Evolutionary conservation across 306 rosid genomes (phyloP).

Genomic region (Rosa persica): DNA sequence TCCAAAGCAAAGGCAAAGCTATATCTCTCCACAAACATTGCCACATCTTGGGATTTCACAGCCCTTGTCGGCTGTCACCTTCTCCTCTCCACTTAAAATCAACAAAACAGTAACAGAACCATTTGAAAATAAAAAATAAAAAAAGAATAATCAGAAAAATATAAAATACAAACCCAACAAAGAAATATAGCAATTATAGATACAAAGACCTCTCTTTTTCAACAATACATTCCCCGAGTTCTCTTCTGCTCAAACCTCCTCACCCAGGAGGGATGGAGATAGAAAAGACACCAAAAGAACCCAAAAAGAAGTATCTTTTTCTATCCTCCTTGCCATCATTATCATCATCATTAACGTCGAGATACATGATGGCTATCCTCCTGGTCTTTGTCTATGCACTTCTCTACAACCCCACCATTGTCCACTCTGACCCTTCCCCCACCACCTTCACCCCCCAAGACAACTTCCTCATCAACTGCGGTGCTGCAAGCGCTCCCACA

Average conservation of each 20-base stretch:
- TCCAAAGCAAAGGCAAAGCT: not conserved
- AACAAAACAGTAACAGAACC: not conserved
- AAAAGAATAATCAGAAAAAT: not conserved
- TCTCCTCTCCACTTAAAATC: constrained; percentile 15
- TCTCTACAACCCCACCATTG: constrained; percentile 9
- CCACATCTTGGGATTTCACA: constrained; percentile 17
- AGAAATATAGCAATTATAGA: not conserved
- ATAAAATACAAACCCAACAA: not conserved
- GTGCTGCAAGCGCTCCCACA: constrained; percentile 40
- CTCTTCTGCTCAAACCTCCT: constrained; percentile 45
- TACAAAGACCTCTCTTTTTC: not conserved
- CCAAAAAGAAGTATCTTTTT: constrained; percentile 15
- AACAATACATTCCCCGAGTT: constrained; percentile 21
- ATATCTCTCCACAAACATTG: constrained; percentile 20
- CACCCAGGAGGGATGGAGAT: constrained; percentile 76
- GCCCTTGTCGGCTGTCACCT: constrained; percentile 11
- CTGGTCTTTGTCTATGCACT: constrained; percentile 46
- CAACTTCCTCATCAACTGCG: constrained; percentile 72
- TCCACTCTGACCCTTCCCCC: constrained; percentile 8
- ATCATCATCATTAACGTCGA: constrained; percentile 5
- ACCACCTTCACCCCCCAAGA: constrained; percentile 59
- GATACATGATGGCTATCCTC: constrained; percentile 60
- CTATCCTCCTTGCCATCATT: constrained; percentile 48
- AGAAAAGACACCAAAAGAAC: constrained; percentile 19
- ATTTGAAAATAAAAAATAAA: not conserved